phyloP scores from a whole-genome alignment of 768 basidiomycete species.

The Austroboletus festivus region DNA sequence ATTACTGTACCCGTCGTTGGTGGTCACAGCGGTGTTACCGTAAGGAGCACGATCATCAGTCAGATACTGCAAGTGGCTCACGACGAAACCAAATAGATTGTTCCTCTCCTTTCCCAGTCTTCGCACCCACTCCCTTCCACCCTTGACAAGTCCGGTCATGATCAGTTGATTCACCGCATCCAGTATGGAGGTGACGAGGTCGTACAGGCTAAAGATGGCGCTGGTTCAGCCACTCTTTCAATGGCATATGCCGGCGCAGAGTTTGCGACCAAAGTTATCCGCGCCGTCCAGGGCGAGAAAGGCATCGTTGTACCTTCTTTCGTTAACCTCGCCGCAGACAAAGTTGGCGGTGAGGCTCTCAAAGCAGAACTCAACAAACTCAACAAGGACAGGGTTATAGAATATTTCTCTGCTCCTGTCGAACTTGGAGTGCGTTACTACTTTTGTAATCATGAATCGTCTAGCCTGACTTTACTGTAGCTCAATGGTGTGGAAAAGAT shows the following conservation, averaged over 20 bases:
- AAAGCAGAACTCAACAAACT: constrained; percentile 77
- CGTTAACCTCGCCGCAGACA: constrained; percentile 74
- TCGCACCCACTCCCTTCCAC: constrained; percentile 69
- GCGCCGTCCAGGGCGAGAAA: constrained; percentile 84
- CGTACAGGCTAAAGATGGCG: constrained; percentile 92
- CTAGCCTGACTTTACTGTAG: constrained; percentile 37
- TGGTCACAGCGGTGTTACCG: constrained; percentile 91
- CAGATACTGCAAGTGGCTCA: constrained; percentile 2
- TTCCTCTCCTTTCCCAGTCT: constrained; percentile 91
- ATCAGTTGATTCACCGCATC: constrained; percentile 75
- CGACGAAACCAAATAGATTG: constrained; percentile 51
- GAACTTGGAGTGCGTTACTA: constrained; percentile 70
- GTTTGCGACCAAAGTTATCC: constrained; percentile 80
- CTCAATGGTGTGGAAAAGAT: constrained; percentile 81
- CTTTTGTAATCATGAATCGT: not conserved
- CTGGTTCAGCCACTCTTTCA: constrained; percentile 91
- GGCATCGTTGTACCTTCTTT: constrained; percentile 82
- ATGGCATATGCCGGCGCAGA: constrained; percentile 96
- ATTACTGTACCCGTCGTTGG: constrained; percentile 88
- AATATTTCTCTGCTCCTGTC: constrained; percentile 87
- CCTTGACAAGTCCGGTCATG: constrained; percentile 45
- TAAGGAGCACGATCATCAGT: constrained; percentile 30
- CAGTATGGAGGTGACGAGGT: constrained; percentile 98
- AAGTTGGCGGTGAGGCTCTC: constrained; percentile 67
- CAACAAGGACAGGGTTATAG: constrained; percentile 59